Conservation (phyloP, 2,329 filamentous ascomycete genomes). For the Penicillium corylophilum region DNA sequence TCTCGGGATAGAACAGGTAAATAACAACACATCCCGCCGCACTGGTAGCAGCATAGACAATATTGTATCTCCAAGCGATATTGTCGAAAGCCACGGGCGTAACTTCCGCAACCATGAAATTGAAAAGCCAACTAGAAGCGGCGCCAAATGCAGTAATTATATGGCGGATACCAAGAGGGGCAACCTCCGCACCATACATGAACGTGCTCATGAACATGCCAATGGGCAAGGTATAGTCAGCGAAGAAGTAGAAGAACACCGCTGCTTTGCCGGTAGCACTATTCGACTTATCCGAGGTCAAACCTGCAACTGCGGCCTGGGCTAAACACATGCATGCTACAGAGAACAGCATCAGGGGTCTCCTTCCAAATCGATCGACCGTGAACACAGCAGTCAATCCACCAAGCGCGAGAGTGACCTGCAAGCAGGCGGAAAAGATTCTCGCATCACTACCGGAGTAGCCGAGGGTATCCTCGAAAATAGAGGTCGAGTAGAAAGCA, state of each 20-base stretch:
- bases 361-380: background rate
- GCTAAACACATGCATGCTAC: background rate
- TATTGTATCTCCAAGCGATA: background rate
- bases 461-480: background rate
- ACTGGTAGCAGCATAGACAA: background rate
- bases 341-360: background rate
- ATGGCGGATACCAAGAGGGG: constrained; percentile 6
- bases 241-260: constrained; percentile 8
- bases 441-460: background rate
- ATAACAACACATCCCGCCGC: background rate
- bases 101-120: background rate
- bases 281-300: background rate
- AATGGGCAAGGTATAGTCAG: constrained; percentile 4
- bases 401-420: background rate
- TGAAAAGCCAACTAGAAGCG: background rate
- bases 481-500: background rate
- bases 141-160: background rate
- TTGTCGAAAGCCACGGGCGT: background rate
- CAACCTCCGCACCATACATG: constrained; percentile 11
- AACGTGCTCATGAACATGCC: constrained; percentile 15
- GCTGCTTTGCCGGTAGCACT: background rate
- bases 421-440: background rate
- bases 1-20: background rate
- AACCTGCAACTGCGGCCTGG: background rate
- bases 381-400: background rate